Evolutionary conservation across 108 stramenopile genomes (phyloP), one percentile per base, ranked within the genome.

Genomic region (Cyclotella distinguenda): DNA sequence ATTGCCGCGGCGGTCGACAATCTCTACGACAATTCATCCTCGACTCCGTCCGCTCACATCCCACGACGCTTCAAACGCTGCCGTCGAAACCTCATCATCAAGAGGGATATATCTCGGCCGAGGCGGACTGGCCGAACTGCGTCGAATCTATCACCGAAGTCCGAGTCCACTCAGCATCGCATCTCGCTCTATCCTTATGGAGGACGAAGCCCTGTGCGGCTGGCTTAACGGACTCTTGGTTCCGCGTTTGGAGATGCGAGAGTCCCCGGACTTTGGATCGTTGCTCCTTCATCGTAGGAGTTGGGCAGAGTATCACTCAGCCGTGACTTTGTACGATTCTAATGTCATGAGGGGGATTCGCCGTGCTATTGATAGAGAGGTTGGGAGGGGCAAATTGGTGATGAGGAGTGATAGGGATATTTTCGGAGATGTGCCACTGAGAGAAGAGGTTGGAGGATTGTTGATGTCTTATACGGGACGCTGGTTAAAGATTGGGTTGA

Each of bases 401-500:
- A 88, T 96, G 42, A 51, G 94, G 22, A 60, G 71, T 12, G 96
- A 97, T 67, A 76, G 89, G 2, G 90, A 96, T 67, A 67, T 98
- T 26, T 64, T 85, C 60, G 88, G 80, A 13, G 92, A 97, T 60
- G 65, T 97, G 25, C 85, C 69, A 5, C 60, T 97, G 7, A 72
- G 88, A 31, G 57, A 80, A 10, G 72, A 88, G 32, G 46, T 96
- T 19, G 48, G 79, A 21, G 64, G 84, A 16, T 78, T 97, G 15
- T 61, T 97, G 28, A 60, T 94, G 23, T 90, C 94, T 23, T 98
- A 97, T 60, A 70, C 93, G 2, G 80, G 77, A 6, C 85, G 85
- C 31, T 98, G 96, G 96, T 86, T 97, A 33, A 74, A 80, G 33
- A 39, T 97, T 26, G 96, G 96, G 0, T 78, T 98, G 66, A 92